Evolutionary conservation across 805 yeast genomes (phyloP), one percentile per base, ranked within the genome.

Genomic region (Torulaspora franciscae): DNA sequence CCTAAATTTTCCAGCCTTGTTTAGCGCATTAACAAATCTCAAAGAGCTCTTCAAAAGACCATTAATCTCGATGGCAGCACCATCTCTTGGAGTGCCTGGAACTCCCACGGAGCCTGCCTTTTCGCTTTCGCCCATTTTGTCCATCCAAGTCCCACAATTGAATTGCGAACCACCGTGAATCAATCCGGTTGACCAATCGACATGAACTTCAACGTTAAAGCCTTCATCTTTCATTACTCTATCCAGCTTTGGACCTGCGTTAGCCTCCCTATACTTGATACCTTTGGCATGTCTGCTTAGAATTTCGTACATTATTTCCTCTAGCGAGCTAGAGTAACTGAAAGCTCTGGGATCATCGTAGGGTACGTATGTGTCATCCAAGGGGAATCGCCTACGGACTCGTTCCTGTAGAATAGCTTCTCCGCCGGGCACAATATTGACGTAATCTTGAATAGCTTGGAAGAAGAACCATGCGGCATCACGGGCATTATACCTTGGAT

Each of bases 131-230:
- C 99, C 99, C 98, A 91, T 91, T 68, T 91, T 91, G 67, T 91
- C 99, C 96, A 90, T 91, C 99, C 99, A 91, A 0, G 99, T 93
- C 17, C 99, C 99, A 70, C 99, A 91, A 62, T 91, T 91, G 63
- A 68, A 79, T 64, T 85, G 95, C 39, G 86, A 85, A 1, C 99
- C 98, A 37, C 98, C 99, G 63, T 80, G 84, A 3, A 90, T 70
- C 25, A 93, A 68, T 1, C 99, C 99, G 9, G 85, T 89, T 0
- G 70, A 58, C 97, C 97, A 91, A 62, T 91, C 97, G 36, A 90
- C 88, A 46, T 67, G 57, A 1, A 90, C 76, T 51, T 78, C 76
- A 36, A 91, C 90, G 62, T 91, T 84, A 71, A 91, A 91, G 0
- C 99, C 99, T 58, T 85, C 87, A 61, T 83, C 89, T 42, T 70